phyloP scores from a whole-genome alignment of 805 yeast species.

The Candida quercuum region DNA sequence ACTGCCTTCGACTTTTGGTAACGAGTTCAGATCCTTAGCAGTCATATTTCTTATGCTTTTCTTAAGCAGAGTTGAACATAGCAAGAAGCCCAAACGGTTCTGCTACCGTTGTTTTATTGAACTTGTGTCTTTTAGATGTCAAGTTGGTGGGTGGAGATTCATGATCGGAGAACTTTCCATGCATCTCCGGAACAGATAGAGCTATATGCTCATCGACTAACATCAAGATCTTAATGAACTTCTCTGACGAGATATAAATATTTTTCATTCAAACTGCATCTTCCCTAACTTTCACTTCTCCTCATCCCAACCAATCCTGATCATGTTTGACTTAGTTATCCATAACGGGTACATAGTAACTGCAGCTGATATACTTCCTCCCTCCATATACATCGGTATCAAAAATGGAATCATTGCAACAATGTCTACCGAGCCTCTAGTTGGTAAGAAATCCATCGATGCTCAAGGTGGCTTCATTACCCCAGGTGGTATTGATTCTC shows the following conservation, averaged over 20 bases:
- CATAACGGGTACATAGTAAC: slow-evolving; percentile 28
- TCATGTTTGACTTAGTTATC: slow-evolving; percentile 22
- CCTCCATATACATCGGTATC: slow-evolving; percentile 36
- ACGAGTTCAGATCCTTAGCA: slow-evolving; percentile 7
- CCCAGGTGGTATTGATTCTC: slow-evolving; percentile 49
- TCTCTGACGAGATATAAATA: too few relatives aligned
- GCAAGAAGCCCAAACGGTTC: too few relatives aligned
- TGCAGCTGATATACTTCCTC: slow-evolving; percentile 27
- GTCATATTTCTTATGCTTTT: slow-evolving; percentile 4
- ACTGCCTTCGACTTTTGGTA: slow-evolving; percentile 10
- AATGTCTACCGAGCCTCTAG: slow-evolving; percentile 27
- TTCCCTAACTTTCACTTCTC: neutral
- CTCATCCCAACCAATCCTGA: neutral
- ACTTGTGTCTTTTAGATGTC: too few relatives aligned
- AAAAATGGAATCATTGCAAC: slow-evolving; percentile 33
- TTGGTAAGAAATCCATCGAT: slow-evolving; percentile 30
- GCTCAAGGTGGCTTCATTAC: slow-evolving; percentile 43
- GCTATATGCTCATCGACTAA: too few relatives aligned
- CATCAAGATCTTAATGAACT: too few relatives aligned
- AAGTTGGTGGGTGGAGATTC: too few relatives aligned
- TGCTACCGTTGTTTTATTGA: too few relatives aligned
- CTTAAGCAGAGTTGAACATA: too few relatives aligned
- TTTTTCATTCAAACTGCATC: too few relatives aligned
- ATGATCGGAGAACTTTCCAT: slow-evolving; percentile 3
- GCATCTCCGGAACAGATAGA: too few relatives aligned